Conservation (phyloP, 495 filamentous ascomycete genomes). For the Penicillium paradoxum region DNA sequence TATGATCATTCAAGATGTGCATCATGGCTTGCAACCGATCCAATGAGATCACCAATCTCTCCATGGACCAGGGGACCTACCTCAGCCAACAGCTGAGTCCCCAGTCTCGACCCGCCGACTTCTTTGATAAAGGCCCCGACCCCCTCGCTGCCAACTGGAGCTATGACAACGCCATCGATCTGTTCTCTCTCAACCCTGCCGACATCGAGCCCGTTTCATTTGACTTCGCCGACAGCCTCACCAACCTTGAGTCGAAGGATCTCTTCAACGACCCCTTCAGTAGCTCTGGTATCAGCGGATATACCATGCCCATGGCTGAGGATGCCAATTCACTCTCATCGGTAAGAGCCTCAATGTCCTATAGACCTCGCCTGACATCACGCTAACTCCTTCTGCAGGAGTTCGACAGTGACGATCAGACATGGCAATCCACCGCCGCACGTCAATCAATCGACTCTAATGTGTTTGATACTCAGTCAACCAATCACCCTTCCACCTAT, state of each 20-base stretch:
- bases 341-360: conserved; percentile 15
- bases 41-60: conserved; percentile 14
- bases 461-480: conserved; percentile 11
- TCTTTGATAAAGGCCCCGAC: conserved; percentile 23
- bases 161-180: conserved; percentile 40
- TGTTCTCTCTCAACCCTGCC: conserved; percentile 36
- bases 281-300: conserved; percentile 33
- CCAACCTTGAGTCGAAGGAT: conserved; percentile 33
- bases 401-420: conserved; percentile 41
- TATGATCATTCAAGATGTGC: conserved; percentile 11
- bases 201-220: conserved; percentile 34
- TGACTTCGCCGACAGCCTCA: conserved; percentile 34
- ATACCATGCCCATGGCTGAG: conserved; percentile 33
- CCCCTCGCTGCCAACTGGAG: conserved; percentile 41
- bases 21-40: conserved; percentile 23
- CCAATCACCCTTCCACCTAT: conserved; percentile 7
- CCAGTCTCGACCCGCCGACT: conserved; percentile 21
- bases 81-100: conserved; percentile 25
- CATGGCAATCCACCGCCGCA: conserved; percentile 28
- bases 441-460: conserved; percentile 22
- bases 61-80: conserved; percentile 19
- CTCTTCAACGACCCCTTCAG: conserved; percentile 33
- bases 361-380: conserved; percentile 1
- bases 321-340: conserved; percentile 34
- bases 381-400: conserved; percentile 21